Conservation (phyloP, 169 alveolate genomes). For the Plasmodium yoelii region DNA sequence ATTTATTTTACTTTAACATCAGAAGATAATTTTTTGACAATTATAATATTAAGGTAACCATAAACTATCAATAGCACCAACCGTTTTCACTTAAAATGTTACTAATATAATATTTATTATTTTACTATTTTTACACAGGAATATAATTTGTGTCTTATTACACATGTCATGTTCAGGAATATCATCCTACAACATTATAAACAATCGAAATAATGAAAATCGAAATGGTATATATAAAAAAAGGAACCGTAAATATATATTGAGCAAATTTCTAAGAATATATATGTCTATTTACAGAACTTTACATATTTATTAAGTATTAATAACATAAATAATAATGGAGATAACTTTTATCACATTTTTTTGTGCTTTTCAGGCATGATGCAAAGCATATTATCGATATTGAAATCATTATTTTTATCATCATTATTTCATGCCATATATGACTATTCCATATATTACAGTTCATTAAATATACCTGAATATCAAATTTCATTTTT, state of each 20-base stretch:
- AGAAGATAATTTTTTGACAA: constrained; percentile 28
- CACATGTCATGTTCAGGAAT: constrained; percentile 74
- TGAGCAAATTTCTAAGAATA: background rate
- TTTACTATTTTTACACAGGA: constrained; percentile 33
- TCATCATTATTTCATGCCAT: constrained; percentile 68
- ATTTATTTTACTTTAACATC: constrained; percentile 36
- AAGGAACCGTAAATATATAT: background rate
- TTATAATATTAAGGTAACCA: constrained; percentile 54
- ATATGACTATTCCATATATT: constrained; percentile 63
- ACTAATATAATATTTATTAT: background rate
- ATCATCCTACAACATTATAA: constrained; percentile 35
- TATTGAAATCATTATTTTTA: constrained; percentile 22
- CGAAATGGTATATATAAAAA: constrained; percentile 11
- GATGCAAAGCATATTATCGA: constrained; percentile 2
- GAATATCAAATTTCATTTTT: constrained; percentile 32
- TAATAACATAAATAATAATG: too few relatives aligned
- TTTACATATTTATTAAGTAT: too few relatives aligned
- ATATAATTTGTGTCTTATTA: constrained; percentile 53
- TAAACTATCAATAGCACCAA: background rate
- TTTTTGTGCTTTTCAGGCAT: constrained; percentile 14
- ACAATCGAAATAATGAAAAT: constrained; percentile 1
- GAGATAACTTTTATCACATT: too few relatives aligned
- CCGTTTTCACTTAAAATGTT: background rate
- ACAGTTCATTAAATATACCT: constrained; percentile 40
- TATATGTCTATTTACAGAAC: too few relatives aligned